phyloP scores from a whole-genome alignment of 2,329 filamentous ascomycete genomes.

The Fusarium lateritium region DNA sequence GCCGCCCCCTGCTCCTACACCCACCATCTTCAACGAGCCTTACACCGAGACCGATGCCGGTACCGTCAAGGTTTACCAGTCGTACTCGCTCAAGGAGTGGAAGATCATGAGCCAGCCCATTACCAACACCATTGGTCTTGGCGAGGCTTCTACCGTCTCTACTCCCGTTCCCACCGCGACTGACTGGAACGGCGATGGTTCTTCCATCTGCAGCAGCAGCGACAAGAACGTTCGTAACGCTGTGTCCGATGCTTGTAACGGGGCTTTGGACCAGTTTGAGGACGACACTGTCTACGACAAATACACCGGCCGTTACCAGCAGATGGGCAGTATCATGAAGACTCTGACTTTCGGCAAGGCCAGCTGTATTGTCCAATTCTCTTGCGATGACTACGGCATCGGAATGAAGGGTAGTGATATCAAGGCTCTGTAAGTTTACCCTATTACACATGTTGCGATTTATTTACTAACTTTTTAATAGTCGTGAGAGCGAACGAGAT shows the following conservation, averaged over 20 bases:
- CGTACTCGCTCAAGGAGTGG: slow-evolving; percentile 2
- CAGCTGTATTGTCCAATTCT: slow-evolving; percentile 17
- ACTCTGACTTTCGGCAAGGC: slow-evolving; percentile 4
- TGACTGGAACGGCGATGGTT: slow-evolving; percentile 6
- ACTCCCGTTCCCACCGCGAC: slow-evolving; percentile 7
- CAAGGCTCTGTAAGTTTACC: slow-evolving; percentile 20
- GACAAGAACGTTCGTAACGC: slow-evolving; percentile 15
- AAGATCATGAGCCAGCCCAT: background rate
- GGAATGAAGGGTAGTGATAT: slow-evolving; percentile 29
- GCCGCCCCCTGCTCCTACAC: background rate
- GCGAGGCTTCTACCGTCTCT: slow-evolving; percentile 5
- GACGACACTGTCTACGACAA: slow-evolving; percentile 15
- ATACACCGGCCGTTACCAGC: slow-evolving; percentile 4
- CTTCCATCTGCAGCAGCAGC: slow-evolving; percentile 4
- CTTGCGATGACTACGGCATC: slow-evolving; percentile 23
- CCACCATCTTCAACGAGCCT: slow-evolving; percentile 10
- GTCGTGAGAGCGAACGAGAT: background rate
- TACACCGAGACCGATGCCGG: slow-evolving; percentile 2
- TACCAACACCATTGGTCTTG: slow-evolving; percentile 16
- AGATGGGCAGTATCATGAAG: slow-evolving; percentile 26
- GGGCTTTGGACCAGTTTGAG: slow-evolving; percentile 7
- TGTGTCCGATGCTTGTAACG: background rate
- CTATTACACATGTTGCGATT: no score
- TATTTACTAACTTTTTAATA: background rate
- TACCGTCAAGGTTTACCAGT: slow-evolving; percentile 8